These are phyloP conservation scores for Chlamydomonas asymmetrica DNA, from an alignment of 139 green algal genomes.

Conservation along the genomic window DNA sequence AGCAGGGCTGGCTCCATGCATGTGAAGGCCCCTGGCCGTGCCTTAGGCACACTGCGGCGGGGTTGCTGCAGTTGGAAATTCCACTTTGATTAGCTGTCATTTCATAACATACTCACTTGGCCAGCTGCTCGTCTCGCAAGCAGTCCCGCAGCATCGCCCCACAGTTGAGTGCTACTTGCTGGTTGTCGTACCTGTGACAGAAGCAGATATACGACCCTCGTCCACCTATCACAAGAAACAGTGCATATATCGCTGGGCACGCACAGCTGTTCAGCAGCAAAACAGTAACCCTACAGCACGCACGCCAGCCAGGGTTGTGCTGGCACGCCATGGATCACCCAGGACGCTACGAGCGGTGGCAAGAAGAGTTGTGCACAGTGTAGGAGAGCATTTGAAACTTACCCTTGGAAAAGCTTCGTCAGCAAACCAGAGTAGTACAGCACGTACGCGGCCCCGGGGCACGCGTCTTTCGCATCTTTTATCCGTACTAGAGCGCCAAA, in stretches of 20 bases:
- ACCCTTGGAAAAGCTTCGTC: constrained; percentile 73
- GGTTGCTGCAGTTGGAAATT: background rate
- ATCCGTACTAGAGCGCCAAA: constrained; percentile 78
- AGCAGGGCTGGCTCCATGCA: too few relatives aligned
- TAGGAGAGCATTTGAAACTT: too few relatives aligned
- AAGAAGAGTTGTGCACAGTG: too few relatives aligned
- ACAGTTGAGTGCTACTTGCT: constrained; percentile 79
- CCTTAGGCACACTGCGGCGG: too few relatives aligned
- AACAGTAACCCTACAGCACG: too few relatives aligned
- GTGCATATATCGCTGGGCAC: too few relatives aligned
- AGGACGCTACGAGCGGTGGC: too few relatives aligned
- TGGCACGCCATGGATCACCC: too few relatives aligned
- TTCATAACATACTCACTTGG: constrained; percentile 31
- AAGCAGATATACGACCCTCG: constrained; percentile 8
- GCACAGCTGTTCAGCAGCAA: too few relatives aligned
- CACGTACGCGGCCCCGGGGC: constrained; percentile 72
- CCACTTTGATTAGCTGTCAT: background rate
- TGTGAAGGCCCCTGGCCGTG: too few relatives aligned
- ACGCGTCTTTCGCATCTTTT: constrained; percentile 50
- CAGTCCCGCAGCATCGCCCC: constrained; percentile 87
- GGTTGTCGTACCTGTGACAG: constrained; percentile 78
- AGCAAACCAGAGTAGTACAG: constrained; percentile 63
- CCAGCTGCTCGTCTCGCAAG: constrained; percentile 71
- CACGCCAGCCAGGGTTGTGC: too few relatives aligned
- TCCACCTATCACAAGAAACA: background rate